Percentiles rank a stretch among this genome's conserved stretches.
These are phyloP conservation scores for Podaxis sp. DNA, from an alignment of 768 basidiomycete genomes.

Conservation along the genomic window DNA sequence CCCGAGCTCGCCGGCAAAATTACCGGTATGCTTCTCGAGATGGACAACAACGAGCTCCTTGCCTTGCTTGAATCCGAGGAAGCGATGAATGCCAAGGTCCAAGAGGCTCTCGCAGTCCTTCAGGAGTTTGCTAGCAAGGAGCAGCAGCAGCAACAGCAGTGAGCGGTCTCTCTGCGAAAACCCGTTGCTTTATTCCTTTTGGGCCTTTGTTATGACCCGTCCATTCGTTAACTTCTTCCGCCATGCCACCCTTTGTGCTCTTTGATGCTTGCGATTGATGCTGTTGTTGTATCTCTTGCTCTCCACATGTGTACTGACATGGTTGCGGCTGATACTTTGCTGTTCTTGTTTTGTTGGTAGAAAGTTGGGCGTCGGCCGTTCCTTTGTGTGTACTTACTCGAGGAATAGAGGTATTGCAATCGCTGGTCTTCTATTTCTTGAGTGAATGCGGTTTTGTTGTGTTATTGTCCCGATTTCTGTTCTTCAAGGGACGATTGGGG, in stretches of 20 bases:
- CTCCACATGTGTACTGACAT: background rate
- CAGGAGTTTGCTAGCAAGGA: slow-evolving; percentile 66
- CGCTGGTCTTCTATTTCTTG: slow-evolving; percentile 28
- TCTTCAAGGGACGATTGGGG: background rate
- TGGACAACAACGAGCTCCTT: slow-evolving; percentile 93
- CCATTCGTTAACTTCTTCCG: slow-evolving; percentile 35
- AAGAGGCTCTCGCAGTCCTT: slow-evolving; percentile 85
- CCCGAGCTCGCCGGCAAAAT: slow-evolving; percentile 98
- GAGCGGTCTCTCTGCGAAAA: slow-evolving; percentile 14
- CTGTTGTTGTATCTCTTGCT: slow-evolving; percentile 27
- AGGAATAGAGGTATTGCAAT: slow-evolving; percentile 60
- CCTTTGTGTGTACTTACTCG: slow-evolving; percentile 43
- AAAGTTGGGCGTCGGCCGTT: slow-evolving; percentile 51
- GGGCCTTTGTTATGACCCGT: slow-evolving; percentile 42
- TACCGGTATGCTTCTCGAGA: slow-evolving; percentile 98
- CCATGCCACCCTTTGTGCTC: slow-evolving; percentile 20
- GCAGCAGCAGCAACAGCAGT: slow-evolving; percentile 15
- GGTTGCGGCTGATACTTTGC: slow-evolving; percentile 18
- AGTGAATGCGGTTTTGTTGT: background rate
- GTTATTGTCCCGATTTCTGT: background rate
- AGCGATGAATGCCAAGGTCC: slow-evolving; percentile 85
- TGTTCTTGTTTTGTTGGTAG: slow-evolving; percentile 27
- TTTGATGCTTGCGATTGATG: slow-evolving; percentile 29
- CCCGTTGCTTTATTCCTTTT: slow-evolving; percentile 9
- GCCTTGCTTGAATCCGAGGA: slow-evolving; percentile 81